Evolutionary conservation across 2,329 filamentous ascomycete genomes (phyloP).

Genomic region (Massarina eburnea): DNA sequence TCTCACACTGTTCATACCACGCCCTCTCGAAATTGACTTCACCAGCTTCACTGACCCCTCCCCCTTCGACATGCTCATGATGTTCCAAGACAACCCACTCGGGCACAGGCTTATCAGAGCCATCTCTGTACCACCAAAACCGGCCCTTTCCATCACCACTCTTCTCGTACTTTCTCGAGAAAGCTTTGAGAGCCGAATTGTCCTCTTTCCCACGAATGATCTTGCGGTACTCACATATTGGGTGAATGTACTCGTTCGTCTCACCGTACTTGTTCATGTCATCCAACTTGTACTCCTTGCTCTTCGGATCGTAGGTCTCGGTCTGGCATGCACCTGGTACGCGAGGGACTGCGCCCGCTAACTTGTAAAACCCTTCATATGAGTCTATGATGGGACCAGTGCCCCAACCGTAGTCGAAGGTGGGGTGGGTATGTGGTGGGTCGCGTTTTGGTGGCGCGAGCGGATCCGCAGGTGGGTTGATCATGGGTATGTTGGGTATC

Average conservation of each 20-base stretch:
- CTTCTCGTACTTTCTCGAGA: constrained; percentile 21
- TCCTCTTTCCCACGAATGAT: constrained; percentile 26
- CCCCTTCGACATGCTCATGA: neutral
- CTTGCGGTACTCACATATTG: constrained; percentile 36
- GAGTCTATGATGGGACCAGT: constrained; percentile 47
- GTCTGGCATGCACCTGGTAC: constrained; percentile 50
- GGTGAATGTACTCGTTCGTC: constrained; percentile 56
- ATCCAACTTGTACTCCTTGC: constrained; percentile 37
- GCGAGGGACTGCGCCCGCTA: constrained; percentile 46
- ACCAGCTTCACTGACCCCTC: neutral
- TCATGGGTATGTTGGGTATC: constrained; percentile 22
- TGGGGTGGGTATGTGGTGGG: constrained; percentile 35
- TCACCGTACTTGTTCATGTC: constrained; percentile 44
- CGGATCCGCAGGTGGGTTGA: constrained; percentile 20
- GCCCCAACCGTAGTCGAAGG: constrained; percentile 51
- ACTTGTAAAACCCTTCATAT: constrained; percentile 45
- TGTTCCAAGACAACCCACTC: constrained; percentile 35
- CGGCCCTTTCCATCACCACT: constrained; percentile 17
- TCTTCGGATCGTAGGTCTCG: constrained; percentile 28
- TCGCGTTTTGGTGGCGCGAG: constrained; percentile 22
- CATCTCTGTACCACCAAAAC: constrained; percentile 32
- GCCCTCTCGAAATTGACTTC: constrained; percentile 31
- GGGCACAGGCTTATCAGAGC: constrained; percentile 22
- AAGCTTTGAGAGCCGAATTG: constrained; percentile 25
- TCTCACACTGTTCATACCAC: constrained; percentile 32